Percentiles rank a stretch among this genome's conserved stretches.
These are phyloP conservation scores for Castanospermum australe DNA, from an alignment of 306 rosid genomes.

Conservation along the genomic window DNA sequence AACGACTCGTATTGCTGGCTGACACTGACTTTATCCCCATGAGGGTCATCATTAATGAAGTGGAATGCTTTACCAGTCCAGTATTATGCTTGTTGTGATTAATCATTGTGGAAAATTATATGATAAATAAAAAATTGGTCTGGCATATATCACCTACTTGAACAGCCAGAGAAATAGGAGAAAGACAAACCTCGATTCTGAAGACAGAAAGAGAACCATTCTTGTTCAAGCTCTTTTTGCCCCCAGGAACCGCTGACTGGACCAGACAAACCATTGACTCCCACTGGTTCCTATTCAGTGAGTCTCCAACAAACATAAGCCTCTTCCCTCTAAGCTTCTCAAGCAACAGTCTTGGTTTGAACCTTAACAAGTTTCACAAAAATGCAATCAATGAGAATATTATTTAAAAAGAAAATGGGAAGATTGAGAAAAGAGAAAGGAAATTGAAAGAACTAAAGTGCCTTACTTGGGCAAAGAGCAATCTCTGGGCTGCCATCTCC, in stretches of 20 bases:
- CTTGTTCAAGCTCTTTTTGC: slow-evolving; percentile 78
- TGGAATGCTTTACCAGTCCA: not conserved
- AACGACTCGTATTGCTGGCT: not conserved
- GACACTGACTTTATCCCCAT: not conserved
- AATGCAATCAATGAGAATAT: slow-evolving; percentile 4
- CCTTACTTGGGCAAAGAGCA: slow-evolving; percentile 88
- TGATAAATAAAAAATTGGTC: not conserved
- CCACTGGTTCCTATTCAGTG: slow-evolving; percentile 97
- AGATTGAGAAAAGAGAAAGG: not conserved
- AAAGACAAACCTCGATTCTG: slow-evolving; percentile 66
- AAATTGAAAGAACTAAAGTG: not conserved
- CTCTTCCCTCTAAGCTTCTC: slow-evolving; percentile 95
- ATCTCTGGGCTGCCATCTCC: slow-evolving; percentile 98
- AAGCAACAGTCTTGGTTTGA: slow-evolving; percentile 77
- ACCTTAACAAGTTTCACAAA: slow-evolving; percentile 45
- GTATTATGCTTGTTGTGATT: slow-evolving; percentile 1
- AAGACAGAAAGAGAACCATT: slow-evolving; percentile 78
- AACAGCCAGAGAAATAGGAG: not conserved
- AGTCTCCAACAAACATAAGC: slow-evolving; percentile 96
- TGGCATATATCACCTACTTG: not conserved
- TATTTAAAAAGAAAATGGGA: not conserved
- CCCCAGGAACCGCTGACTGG: slow-evolving; percentile 63
- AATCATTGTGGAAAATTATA: not conserved
- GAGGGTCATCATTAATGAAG: not conserved
- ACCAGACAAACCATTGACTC: slow-evolving; percentile 98